These are phyloP conservation scores for Aspergillus ibericus DNA, from an alignment of 2,329 filamentous ascomycete species.

Conservation along the genomic window DNA sequence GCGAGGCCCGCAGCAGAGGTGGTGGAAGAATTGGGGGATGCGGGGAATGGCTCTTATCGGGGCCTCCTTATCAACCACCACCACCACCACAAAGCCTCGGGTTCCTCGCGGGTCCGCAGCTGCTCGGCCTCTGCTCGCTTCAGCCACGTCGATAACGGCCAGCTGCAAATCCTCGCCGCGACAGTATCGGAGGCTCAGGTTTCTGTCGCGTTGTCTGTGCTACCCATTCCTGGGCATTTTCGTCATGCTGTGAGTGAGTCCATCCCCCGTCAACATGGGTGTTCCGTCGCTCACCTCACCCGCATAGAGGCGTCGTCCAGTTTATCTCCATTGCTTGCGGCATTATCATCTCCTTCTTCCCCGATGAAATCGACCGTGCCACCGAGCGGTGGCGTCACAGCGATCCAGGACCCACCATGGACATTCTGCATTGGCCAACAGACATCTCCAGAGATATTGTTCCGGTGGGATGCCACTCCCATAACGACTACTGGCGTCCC, in stretches of 20 bases:
- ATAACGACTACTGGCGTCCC: slow-evolving; percentile 61
- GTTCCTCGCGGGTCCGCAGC: neutral
- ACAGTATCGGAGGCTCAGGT: neutral
- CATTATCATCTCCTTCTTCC: slow-evolving; percentile 43
- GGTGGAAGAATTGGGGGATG: neutral
- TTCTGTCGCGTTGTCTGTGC: slow-evolving; percentile 18
- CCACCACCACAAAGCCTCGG: too few relatives aligned
- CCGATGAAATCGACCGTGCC: slow-evolving; percentile 42
- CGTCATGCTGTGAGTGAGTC: slow-evolving; percentile 35
- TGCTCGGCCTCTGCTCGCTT: neutral
- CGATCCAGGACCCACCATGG: slow-evolving; percentile 38
- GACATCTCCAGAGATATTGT: slow-evolving; percentile 53
- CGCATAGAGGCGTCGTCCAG: slow-evolving; percentile 41
- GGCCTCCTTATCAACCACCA: neutral
- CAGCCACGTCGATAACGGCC: neutral
- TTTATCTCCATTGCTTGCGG: slow-evolving; percentile 40
- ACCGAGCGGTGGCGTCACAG: slow-evolving; percentile 43
- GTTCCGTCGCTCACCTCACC: neutral
- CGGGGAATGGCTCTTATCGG: neutral
- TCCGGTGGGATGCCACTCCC: slow-evolving; percentile 56
- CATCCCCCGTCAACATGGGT: neutral
- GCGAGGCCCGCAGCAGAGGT: neutral
- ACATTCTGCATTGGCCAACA: slow-evolving; percentile 45
- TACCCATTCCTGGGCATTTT: slow-evolving; percentile 26
- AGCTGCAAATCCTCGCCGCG: neutral